Base-by-base conservation (phyloP, 2,329 filamentous ascomycete species). In the Arthrinium phaeospermum region DNA sequence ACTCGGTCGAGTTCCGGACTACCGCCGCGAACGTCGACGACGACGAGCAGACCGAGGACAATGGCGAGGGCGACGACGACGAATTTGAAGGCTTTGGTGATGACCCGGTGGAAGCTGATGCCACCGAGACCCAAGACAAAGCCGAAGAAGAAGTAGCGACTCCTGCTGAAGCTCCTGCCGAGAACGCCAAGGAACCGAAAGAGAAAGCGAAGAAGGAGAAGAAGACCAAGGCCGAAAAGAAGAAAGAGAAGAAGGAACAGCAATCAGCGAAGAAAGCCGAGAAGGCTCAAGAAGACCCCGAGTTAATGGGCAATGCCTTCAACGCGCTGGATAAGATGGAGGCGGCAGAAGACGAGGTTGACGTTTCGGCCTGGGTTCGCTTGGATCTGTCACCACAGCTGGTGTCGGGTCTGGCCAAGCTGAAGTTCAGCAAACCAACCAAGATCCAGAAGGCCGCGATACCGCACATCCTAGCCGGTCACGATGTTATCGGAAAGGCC, bases 401-500 rank as follows among this genome's bases (percentile, higher is more conserved):
- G 0, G 84, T 98, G 24, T 90, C 91, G 1, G 90, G 94, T 22
- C 85, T 99, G 45, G 92, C 94, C 2, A 93, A 91, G 76, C 86
- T 98, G 74, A 93, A 92, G 72, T 98, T 98, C 80, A 80, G 88
- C 5, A 91, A 90, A 72, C 96, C 96, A 0, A 98, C 95, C 0
- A 83, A 89, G 0, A 98, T 99, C 72, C 96, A 99, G 81, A 83
- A 87, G 27, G 87, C 90, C 46, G 87, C 94, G 0, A 97, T 99
- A 76, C 95, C 96, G 0, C 89, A 93, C 70, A 93, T 98, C 67
- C 81, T 96, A 27, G 89, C 90, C 7, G 96, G 96, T 0, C 93
- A 94, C 80, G 96, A 99, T 82, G 92, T 98, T 22, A 93, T 99
- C 75, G 96, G 96, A 57, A 99, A 99, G 84, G 96, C 96, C 1